phyloP scores from a whole-genome alignment of 768 basidiomycete genomes.

The Suillus cothurnatus region DNA sequence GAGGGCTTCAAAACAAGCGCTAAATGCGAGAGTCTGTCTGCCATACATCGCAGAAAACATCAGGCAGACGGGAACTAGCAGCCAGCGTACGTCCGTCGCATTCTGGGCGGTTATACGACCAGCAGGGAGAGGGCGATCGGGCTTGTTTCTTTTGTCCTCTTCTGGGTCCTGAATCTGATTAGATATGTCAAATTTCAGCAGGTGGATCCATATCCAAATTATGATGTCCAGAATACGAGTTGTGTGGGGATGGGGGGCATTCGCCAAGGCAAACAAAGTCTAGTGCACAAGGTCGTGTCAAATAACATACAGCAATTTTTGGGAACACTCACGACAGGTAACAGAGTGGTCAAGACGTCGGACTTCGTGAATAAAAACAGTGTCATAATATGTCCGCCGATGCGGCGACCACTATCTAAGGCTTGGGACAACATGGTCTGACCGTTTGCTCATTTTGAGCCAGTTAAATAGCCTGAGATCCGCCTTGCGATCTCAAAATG shows the following conservation, averaged over 20 bases:
- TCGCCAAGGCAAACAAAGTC: constrained; percentile 28
- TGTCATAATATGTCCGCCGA: constrained; percentile 14
- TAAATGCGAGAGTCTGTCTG: constrained; percentile 25
- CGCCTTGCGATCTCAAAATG: neutral
- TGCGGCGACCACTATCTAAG: neutral
- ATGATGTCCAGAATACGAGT: constrained; percentile 21
- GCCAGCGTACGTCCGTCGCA: constrained; percentile 33
- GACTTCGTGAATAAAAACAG: constrained; percentile 13
- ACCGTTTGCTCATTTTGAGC: neutral
- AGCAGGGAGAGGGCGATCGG: constrained; percentile 41
- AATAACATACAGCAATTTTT: neutral
- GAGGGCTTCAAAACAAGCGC: constrained; percentile 24
- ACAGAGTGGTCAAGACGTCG: constrained; percentile 9
- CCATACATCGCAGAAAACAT: constrained; percentile 30
- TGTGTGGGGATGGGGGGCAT: constrained; percentile 20
- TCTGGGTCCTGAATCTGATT: constrained; percentile 37
- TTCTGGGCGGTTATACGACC: constrained; percentile 34
- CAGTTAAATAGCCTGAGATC: neutral
- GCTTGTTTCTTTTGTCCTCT: constrained; percentile 41
- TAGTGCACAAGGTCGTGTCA: constrained; percentile 8
- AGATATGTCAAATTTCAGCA: constrained; percentile 38
- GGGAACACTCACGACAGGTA: constrained; percentile 6
- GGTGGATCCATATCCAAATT: constrained; percentile 42
- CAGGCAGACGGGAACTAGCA: constrained; percentile 30
- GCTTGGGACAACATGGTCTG: constrained; percentile 5